These are phyloP conservation scores for Zarea fungicola DNA, from an alignment of 2,329 filamentous ascomycete genomes.

Conservation along the genomic window DNA sequence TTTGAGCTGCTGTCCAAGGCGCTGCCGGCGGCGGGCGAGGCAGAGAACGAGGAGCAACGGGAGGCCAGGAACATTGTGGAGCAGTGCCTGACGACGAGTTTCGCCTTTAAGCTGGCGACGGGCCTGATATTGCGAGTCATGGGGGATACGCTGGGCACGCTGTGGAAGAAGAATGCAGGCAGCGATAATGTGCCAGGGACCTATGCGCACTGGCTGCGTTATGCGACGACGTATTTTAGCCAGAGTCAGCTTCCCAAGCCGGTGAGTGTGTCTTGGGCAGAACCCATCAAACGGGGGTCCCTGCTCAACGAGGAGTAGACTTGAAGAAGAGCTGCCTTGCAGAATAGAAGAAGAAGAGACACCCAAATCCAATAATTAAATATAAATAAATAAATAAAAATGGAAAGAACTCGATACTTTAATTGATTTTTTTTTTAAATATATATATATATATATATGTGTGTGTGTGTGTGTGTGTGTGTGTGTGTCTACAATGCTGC, in stretches of 20 bases:
- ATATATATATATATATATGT: too few relatives aligned
- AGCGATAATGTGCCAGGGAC: conserved; percentile 45
- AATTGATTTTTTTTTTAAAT: too few relatives aligned
- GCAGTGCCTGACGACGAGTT: conserved; percentile 42
- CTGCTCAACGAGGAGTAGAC: conserved; percentile 15
- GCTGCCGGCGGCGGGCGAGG: conserved; percentile 30
- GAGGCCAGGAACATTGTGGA: conserved; percentile 47
- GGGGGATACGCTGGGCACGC: conserved; percentile 45
- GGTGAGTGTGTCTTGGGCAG: conserved; percentile 28
- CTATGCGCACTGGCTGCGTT: conserved; percentile 49
- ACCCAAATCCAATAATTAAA: too few relatives aligned
- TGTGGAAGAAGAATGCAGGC: conserved; percentile 47
- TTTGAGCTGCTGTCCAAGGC: conserved; percentile 42
- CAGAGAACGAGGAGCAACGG: conserved; percentile 35
- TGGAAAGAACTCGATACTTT: too few relatives aligned
- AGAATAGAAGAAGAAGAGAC: too few relatives aligned
- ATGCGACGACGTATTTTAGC: conserved; percentile 43
- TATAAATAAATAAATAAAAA: neutral
- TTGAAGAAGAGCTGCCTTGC: too few relatives aligned
- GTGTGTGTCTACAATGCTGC: conserved; percentile 16
- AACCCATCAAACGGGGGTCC: conserved; percentile 35
- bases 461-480: too few relatives aligned
- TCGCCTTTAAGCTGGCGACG: conserved; percentile 51
- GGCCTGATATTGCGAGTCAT: conserved; percentile 46
- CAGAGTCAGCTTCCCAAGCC: conserved; percentile 35